Evolutionary conservation across 2,329 filamentous ascomycete species (phyloP).

Genomic region (Trichoderma semiorbis): DNA sequence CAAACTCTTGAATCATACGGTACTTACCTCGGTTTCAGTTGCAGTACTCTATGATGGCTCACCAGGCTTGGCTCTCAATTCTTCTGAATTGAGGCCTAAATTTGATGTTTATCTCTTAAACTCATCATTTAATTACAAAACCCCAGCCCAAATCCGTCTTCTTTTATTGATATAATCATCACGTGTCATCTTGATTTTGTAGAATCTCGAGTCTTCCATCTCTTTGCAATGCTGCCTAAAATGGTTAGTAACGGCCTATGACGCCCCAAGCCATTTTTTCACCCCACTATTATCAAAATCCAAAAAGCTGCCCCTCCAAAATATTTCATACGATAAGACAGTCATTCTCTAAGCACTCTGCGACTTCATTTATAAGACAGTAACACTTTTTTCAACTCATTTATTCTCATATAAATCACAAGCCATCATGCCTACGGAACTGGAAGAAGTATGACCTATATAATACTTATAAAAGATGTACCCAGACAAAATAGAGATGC

Average conservation of each 20-base stretch:
- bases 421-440: constrained; percentile 65
- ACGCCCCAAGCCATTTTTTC: constrained; percentile 15
- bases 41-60: background rate
- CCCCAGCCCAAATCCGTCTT: background rate
- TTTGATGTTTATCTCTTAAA: background rate
- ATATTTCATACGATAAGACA: constrained; percentile 8
- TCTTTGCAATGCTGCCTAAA: background rate
- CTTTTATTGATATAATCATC: background rate
- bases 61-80: background rate
- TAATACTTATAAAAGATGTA: background rate
- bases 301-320: constrained; percentile 24
- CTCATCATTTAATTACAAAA: rapidly evolving
- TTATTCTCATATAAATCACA: background rate
- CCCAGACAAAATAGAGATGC: background rate
- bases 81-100: background rate
- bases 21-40: background rate
- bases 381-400: background rate
- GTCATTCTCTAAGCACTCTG: background rate
- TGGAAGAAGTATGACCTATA: constrained; percentile 61
- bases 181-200: background rate
- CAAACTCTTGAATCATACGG: background rate
- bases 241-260: background rate
- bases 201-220: background rate
- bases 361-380: background rate
- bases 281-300: constrained; percentile 21